These are phyloP conservation scores for Mycena rebaudengoi DNA, from an alignment of 768 basidiomycete species.

Conservation along the genomic window DNA sequence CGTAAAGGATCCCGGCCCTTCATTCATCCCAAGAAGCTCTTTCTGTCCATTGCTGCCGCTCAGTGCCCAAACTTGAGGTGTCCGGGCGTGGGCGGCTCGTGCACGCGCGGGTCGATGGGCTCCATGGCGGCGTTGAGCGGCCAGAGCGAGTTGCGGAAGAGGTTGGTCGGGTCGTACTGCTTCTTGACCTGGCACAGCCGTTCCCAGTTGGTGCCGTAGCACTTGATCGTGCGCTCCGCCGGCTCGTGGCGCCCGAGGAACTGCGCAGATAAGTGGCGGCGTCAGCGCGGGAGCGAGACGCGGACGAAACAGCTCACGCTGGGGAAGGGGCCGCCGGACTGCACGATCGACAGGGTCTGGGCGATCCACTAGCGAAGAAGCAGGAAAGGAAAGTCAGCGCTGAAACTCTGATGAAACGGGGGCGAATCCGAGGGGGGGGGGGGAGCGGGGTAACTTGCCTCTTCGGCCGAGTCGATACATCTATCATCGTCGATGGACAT, in stretches of 20 bases:
- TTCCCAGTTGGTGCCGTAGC: conserved; percentile 79
- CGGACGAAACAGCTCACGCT: conserved; percentile 62
- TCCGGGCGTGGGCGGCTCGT: conserved; percentile 67
- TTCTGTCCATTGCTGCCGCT: no score
- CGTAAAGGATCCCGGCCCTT: no score
- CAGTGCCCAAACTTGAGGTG: conserved; percentile 38
- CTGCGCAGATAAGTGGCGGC: conserved; percentile 51
- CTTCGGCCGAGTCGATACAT: conserved; percentile 86
- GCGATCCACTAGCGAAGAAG: conserved; percentile 72
- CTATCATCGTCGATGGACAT: conserved; percentile 81
- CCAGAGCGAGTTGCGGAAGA: conserved; percentile 87
- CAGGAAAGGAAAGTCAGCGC: conserved; percentile 27
- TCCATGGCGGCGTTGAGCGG: conserved; percentile 69
- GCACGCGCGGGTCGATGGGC: conserved; percentile 60
- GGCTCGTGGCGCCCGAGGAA: conserved; percentile 80
- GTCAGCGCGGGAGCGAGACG: conserved; percentile 25
- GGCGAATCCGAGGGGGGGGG: neutral
- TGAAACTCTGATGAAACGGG: conserved; percentile 3
- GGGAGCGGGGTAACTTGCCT: conserved; percentile 51
- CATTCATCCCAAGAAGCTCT: no score
- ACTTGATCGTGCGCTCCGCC: conserved; percentile 66
- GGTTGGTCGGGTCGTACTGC: conserved; percentile 76
- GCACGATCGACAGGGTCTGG: conserved; percentile 73
- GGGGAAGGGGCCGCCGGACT: conserved; percentile 84
- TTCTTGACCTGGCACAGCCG: conserved; percentile 77